Conservation (phyloP, 805 yeast species). For the Komagataella mondaviorum region DNA sequence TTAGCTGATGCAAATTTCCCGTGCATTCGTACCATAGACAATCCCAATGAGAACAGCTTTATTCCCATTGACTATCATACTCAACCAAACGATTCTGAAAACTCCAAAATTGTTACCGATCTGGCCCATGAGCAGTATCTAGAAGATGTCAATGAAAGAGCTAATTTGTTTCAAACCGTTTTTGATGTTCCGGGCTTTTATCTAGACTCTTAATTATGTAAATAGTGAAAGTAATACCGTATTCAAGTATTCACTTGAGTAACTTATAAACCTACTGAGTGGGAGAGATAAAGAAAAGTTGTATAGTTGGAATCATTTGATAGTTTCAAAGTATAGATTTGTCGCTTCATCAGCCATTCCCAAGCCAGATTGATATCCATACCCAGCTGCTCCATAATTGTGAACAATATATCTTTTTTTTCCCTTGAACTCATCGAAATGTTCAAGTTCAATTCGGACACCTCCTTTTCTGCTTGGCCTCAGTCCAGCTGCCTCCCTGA, state of each 20-base stretch:
- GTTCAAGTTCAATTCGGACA: constrained; percentile 49
- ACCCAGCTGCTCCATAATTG: constrained; percentile 60
- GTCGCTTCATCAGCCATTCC: constrained; percentile 40
- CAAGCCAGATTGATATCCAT: constrained; percentile 54
- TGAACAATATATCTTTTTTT: constrained; percentile 33
- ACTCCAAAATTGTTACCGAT: neutral
- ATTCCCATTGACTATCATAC: neutral
- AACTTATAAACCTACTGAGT: neutral
- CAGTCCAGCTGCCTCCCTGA: constrained; percentile 59
- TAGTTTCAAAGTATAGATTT: neutral
- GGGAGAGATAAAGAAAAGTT: neutral
- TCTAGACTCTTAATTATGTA: neutral
- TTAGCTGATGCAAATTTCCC: neutral
- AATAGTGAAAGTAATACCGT: neutral
- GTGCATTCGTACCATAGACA: neutral
- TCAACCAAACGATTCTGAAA: neutral
- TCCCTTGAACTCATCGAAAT: constrained; percentile 21
- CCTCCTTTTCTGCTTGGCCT: constrained; percentile 75
- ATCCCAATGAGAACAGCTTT: neutral
- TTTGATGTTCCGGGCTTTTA: neutral
- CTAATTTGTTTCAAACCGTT: neutral
- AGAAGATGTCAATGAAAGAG: neutral
- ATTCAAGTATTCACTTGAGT: too few relatives aligned
- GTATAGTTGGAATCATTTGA: neutral
- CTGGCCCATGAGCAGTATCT: neutral